These are phyloP conservation scores for Phytophthora citricola DNA, from an alignment of 352 stramenopile genomes.

Conservation along the genomic window DNA sequence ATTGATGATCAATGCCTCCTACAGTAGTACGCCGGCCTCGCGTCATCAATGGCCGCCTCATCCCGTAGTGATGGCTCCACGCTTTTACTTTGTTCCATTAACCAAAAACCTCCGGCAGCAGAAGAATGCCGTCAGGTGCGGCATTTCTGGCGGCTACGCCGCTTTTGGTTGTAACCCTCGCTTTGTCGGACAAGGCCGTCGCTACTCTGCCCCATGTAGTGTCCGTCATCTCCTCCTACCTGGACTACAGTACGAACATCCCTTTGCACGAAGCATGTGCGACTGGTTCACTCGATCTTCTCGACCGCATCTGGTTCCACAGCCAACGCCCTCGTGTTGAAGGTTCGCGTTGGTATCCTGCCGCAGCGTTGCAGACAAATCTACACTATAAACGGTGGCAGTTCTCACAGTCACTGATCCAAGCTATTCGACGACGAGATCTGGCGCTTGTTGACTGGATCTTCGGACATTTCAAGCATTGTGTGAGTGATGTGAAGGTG, in stretches of 20 bases:
- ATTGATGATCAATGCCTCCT: no score
- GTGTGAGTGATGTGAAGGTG: constrained; percentile 14
- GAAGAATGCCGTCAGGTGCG: background rate
- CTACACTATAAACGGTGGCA: constrained; percentile 10
- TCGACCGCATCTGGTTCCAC: constrained; percentile 8
- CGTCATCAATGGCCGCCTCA: no score
- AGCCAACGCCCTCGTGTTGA: background rate
- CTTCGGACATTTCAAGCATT: constrained; percentile 7
- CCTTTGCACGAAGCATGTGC: constrained; percentile 6
- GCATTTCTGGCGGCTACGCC: background rate
- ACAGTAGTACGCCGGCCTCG: no score
- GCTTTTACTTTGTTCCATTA: no score
- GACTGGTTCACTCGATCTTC: background rate
- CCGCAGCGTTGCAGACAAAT: background rate
- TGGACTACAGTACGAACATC: constrained; percentile 10
- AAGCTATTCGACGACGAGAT: background rate
- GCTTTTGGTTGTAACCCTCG: background rate
- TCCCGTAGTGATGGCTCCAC: no score
- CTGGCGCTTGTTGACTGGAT: constrained; percentile 13
- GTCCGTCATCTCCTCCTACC: constrained; percentile 6
- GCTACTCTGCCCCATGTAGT: background rate
- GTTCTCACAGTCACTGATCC: no score
- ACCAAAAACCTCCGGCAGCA: no score
- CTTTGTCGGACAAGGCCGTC: background rate
- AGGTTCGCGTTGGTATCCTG: constrained; percentile 3